Conservation (phyloP, 179 eudicot genomes). For the Vitellaria paradoxa region DNA sequence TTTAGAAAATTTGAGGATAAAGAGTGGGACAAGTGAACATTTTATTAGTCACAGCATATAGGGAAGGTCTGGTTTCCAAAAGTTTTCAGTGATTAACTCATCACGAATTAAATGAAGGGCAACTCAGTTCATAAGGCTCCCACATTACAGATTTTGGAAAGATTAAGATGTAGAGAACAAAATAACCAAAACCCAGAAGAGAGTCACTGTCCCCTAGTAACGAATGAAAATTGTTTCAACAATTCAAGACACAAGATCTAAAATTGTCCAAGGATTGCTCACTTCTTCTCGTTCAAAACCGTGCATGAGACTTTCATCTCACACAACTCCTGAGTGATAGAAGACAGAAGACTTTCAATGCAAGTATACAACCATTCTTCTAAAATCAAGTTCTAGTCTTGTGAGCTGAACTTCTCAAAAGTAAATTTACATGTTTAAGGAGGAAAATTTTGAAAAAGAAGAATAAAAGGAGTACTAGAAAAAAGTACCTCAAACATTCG, state of each 20-base stretch:
- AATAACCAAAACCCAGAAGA: not conserved
- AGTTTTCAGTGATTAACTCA: not conserved
- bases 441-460: not conserved
- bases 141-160: too few relatives aligned
- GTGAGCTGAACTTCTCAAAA: not conserved
- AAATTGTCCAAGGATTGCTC: not conserved
- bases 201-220: not conserved
- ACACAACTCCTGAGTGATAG: too few relatives aligned
- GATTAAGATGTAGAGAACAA: too few relatives aligned
- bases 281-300: too few relatives aligned
- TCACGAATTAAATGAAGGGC: not conserved
- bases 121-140: not conserved
- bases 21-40: not conserved
- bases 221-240: not conserved
- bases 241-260: constrained; percentile 6
- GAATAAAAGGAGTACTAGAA: not conserved
- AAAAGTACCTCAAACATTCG: constrained; percentile 47
- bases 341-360: not conserved
- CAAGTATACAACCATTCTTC: not conserved
- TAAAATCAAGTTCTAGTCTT: not conserved
- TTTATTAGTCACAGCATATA: not conserved
- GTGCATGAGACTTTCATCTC: too few relatives aligned
- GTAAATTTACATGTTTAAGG: not conserved
- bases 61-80: not conserved
- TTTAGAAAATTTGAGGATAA: not conserved